These are phyloP conservation scores for Berkeleyomyces basicola DNA, from an alignment of 2,329 filamentous ascomycete species.

Conservation along the genomic window DNA sequence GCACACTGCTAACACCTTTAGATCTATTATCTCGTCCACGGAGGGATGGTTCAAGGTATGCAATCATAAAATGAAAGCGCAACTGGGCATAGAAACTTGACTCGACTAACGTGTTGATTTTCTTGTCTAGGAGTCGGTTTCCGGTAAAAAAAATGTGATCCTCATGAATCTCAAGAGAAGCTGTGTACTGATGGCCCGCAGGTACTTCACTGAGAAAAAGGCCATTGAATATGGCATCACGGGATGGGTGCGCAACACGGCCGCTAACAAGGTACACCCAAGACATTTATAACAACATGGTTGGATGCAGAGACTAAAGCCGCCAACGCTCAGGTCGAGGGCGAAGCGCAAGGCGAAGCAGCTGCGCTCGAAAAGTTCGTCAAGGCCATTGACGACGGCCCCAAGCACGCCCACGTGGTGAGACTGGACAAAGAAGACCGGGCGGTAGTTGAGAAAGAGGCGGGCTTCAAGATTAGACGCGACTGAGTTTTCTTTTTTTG, in stretches of 20 bases:
- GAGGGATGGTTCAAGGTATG: constrained; percentile 49
- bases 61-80: background rate
- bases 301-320: background rate
- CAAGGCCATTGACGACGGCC: constrained; percentile 59
- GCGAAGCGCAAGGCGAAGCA: constrained; percentile 67
- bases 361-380: constrained; percentile 52
- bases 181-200: constrained; percentile 16
- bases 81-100: background rate
- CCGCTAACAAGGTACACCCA: constrained; percentile 34
- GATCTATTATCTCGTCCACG: constrained; percentile 49
- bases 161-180: background rate
- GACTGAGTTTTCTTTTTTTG: constrained; percentile 11
- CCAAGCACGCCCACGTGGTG: constrained; percentile 53
- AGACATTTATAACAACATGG: background rate
- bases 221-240: constrained; percentile 35
- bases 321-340: constrained; percentile 48
- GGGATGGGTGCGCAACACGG: constrained; percentile 45
- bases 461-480: constrained; percentile 41
- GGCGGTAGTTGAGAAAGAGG: constrained; percentile 48
- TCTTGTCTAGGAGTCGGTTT: constrained; percentile 35
- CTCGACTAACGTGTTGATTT: background rate
- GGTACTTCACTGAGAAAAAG: constrained; percentile 37
- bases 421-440: constrained; percentile 56
- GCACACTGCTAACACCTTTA: constrained; percentile 18
- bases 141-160: constrained; percentile 23